phyloP scores from a whole-genome alignment of 208 protist species.

The Phytomonas serpens region DNA sequence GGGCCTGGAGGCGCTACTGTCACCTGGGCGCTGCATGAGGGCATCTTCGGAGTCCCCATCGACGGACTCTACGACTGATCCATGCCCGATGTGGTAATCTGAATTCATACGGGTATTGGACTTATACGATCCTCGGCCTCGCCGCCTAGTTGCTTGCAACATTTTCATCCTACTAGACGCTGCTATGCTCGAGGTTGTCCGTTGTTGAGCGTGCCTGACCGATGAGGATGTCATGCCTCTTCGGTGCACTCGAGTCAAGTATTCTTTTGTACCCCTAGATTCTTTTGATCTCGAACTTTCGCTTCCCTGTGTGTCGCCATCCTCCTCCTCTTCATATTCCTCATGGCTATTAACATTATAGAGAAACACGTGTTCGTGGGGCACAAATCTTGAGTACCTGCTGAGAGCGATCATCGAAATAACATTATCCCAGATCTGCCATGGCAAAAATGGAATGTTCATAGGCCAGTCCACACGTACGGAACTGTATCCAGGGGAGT shows the following conservation, averaged over 20 bases:
- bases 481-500: conserved; percentile 7
- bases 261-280: neutral
- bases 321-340: conserved; percentile 16
- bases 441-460: conserved; percentile 74
- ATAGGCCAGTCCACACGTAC: conserved; percentile 66
- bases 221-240: too few species aligned
- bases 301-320: conserved; percentile 4
- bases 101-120: too few species aligned
- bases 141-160: too few species aligned
- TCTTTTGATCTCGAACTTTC: neutral
- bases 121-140: too few species aligned
- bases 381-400: conserved; percentile 61
- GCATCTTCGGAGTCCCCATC: neutral
- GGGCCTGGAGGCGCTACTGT: neutral
- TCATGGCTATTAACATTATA: conserved; percentile 40
- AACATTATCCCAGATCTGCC: conserved; percentile 84
- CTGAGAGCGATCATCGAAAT: conserved; percentile 46
- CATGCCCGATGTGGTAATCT: neutral
- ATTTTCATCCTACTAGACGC: too few species aligned
- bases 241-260: too few species aligned
- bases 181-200: too few species aligned
- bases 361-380: conserved; percentile 62
- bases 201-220: too few species aligned
- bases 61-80: neutral
- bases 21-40: neutral